These are phyloP conservation scores for Linum lewisii DNA, from an alignment of 345 rosid genomes.

Conservation along the genomic window DNA sequence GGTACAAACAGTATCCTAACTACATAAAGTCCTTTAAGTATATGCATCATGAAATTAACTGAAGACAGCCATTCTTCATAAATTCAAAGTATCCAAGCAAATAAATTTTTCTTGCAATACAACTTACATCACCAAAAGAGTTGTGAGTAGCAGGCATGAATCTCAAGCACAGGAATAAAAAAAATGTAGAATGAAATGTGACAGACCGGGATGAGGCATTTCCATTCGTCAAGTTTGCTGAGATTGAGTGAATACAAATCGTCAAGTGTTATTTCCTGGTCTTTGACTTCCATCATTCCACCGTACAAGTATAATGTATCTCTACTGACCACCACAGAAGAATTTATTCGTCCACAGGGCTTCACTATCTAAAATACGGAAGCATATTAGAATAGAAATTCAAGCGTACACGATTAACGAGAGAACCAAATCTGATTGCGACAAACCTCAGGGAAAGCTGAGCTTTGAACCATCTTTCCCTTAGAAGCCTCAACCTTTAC, in stretches of 20 bases:
- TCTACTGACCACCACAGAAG: conserved; percentile 84
- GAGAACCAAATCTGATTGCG: conserved; percentile 6
- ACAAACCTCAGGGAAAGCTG: conserved; percentile 67
- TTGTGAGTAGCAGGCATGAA: neutral
- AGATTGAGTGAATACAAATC: conserved; percentile 90
- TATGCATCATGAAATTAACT: neutral
- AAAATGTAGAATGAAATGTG: conserved; percentile 14
- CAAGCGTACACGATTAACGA: neutral
- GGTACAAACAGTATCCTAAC: too few species aligned
- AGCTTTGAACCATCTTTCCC: conserved; percentile 37
- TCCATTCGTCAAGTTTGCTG: conserved; percentile 98
- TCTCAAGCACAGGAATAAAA: neutral
- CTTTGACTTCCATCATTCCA: conserved; percentile 97
- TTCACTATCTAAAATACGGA: conserved; percentile 53
- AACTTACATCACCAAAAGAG: neutral
- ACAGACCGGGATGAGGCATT: conserved; percentile 91
- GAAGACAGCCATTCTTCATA: neutral
- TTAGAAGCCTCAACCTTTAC: conserved; percentile 31
- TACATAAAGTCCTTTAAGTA: too few species aligned
- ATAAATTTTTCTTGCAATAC: neutral
- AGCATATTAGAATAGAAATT: conserved; percentile 3
- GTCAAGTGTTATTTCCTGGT: conserved; percentile 80
- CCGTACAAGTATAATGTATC: conserved; percentile 86
- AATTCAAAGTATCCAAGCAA: neutral
- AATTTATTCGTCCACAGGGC: conserved; percentile 95